Conservation (phyloP, 805 yeast species). For the Maudiozyma turicensis region DNA sequence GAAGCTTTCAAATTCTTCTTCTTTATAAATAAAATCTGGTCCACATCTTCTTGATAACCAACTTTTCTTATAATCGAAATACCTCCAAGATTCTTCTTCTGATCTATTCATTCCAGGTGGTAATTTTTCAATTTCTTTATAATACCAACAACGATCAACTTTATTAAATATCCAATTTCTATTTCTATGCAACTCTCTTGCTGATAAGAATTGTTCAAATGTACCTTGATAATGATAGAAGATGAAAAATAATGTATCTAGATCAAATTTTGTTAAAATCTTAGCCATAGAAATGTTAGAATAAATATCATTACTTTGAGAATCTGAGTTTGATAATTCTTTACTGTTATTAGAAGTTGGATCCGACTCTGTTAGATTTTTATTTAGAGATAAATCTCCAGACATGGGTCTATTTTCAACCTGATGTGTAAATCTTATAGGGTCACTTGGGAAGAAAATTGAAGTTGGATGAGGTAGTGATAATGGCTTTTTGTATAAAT, state of each 20-base stretch:
- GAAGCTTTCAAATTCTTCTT: constrained; percentile 41
- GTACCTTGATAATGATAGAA: constrained; percentile 75
- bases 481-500: constrained; percentile 50
- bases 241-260: constrained; percentile 83
- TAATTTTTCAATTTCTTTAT: constrained; percentile 69
- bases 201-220: constrained; percentile 66
- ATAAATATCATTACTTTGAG: constrained; percentile 21
- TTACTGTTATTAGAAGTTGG: constrained; percentile 38
- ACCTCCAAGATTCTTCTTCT: constrained; percentile 49
- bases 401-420: constrained; percentile 7
- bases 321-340: constrained; percentile 2
- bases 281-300: constrained; percentile 40
- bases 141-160: constrained; percentile 34
- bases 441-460: constrained; percentile 64
- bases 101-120: constrained; percentile 59
- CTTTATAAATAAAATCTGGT: constrained; percentile 26
- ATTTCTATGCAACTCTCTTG: constrained; percentile 58
- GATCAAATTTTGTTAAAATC: constrained; percentile 61
- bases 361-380: constrained; percentile 23
- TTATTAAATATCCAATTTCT: constrained; percentile 71
- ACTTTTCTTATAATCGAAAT: constrained; percentile 71
- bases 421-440: constrained; percentile 26
- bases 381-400: constrained; percentile 26
- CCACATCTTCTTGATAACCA: constrained; percentile 50
- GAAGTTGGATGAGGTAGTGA: constrained; percentile 83